phyloP scores from a whole-genome alignment of 768 basidiomycete species.

The Cystobasidiopsis lactophilus region DNA sequence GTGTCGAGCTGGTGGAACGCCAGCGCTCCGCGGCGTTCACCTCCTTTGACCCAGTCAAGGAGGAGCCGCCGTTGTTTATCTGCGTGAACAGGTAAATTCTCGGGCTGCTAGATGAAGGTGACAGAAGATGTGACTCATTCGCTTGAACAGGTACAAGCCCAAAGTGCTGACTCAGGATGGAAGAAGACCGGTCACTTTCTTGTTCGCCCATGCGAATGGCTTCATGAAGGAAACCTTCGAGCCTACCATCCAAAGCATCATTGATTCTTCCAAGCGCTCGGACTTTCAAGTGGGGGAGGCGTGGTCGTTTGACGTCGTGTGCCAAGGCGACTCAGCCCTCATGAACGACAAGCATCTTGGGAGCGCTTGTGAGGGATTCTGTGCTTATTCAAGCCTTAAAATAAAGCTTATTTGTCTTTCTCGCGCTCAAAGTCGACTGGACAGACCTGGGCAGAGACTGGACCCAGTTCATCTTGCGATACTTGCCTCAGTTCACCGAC shows the following conservation, averaged over 20 bases:
- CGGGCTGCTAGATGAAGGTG: too few relatives aligned
- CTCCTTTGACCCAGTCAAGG: too few relatives aligned
- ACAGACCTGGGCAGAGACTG: constrained; percentile 54
- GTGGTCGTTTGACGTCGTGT: constrained; percentile 62
- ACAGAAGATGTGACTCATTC: too few relatives aligned
- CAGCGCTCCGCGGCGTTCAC: too few relatives aligned
- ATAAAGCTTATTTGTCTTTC: constrained; percentile 6
- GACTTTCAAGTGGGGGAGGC: constrained; percentile 38
- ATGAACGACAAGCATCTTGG: constrained; percentile 41
- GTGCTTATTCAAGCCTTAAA: too few relatives aligned
- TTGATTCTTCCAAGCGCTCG: constrained; percentile 13
- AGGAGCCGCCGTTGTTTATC: too few relatives aligned
- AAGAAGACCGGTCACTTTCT: constrained; percentile 38
- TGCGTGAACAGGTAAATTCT: too few relatives aligned
- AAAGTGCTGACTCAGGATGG: too few relatives aligned
- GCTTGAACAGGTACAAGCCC: too few relatives aligned
- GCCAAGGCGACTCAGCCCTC: constrained; percentile 65
- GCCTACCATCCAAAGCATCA: constrained; percentile 34
- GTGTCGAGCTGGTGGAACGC: too few relatives aligned
- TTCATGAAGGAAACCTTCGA: constrained; percentile 78
- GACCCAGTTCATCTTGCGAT: constrained; percentile 46
- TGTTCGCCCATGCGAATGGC: constrained; percentile 67
- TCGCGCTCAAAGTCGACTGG: constrained; percentile 42
- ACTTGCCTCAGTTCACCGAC: constrained; percentile 32
- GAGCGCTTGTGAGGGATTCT: constrained; percentile 33